phyloP scores from a whole-genome alignment of 1,284 basidiomycete species.

The Malassezia vespertilionis region DNA sequence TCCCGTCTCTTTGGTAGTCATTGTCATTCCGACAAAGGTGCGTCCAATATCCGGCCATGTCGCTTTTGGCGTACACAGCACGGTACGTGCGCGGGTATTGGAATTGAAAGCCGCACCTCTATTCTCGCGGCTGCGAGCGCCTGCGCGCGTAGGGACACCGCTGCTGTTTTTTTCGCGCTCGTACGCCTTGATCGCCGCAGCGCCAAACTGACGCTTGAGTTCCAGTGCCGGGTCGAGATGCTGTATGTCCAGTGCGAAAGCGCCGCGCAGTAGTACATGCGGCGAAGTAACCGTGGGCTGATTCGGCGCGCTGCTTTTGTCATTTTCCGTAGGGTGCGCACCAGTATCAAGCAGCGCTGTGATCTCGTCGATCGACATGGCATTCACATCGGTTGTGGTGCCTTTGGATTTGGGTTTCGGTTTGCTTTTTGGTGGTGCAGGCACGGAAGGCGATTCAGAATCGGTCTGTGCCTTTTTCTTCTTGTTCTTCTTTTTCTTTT shows the following conservation, averaged over 20 bases:
- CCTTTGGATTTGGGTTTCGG: conserved; percentile 7
- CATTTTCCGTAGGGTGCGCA: conserved; percentile 6
- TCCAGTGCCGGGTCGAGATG: conserved; percentile 38
- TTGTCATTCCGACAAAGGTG: conserved; percentile 39
- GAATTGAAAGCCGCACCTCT: conserved; percentile 35
- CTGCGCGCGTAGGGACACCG: conserved; percentile 11
- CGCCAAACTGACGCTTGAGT: conserved; percentile 41
- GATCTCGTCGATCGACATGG: conserved; percentile 43
- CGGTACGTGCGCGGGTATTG: conserved; percentile 32
- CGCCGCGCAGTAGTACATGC: conserved; percentile 19
- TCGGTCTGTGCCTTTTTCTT: conserved; percentile 23
- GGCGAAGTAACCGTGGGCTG: background rate
- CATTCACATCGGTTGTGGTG: conserved; percentile 25
- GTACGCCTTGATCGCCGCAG: conserved; percentile 44
- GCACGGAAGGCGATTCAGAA: background rate
- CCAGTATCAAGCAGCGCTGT: conserved; percentile 25
- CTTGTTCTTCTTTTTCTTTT: conserved; percentile 41
- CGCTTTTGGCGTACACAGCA: conserved; percentile 37
- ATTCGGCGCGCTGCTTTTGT: background rate
- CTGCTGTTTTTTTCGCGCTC: conserved; percentile 24
- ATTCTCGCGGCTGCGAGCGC: conserved; percentile 22
- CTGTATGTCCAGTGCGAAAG: conserved; percentile 26
- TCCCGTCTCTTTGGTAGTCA: conserved; percentile 28
- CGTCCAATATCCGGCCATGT: conserved; percentile 40
- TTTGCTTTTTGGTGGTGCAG: conserved; percentile 14